These are phyloP conservation scores for Eucalyptus cloeziana DNA, from an alignment of 345 rosid genomes.

Conservation along the genomic window DNA sequence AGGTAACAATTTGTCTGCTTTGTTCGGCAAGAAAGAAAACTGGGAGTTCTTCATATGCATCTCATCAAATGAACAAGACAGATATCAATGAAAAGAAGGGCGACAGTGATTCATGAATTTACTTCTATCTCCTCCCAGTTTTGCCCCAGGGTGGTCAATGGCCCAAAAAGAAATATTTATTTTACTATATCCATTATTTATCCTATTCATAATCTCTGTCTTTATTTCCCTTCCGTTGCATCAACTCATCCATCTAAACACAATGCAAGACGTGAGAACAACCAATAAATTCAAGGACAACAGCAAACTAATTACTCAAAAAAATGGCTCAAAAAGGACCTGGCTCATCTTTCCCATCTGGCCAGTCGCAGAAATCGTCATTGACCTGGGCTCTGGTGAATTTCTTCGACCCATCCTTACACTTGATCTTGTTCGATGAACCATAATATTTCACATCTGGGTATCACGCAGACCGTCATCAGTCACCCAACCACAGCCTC, in stretches of 20 bases:
- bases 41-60: background rate
- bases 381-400: constrained; percentile 73
- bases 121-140: background rate
- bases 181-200: background rate
- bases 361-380: constrained; percentile 92
- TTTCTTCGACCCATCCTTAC: constrained; percentile 76
- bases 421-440: constrained; percentile 50
- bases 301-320: background rate
- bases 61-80: background rate
- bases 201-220: background rate
- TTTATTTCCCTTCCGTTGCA: background rate
- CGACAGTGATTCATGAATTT: background rate
- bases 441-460: constrained; percentile 70
- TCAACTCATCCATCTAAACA: background rate
- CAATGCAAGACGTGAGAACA: background rate
- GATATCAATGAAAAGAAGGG: background rate
- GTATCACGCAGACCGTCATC: background rate
- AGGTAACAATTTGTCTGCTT: background rate
- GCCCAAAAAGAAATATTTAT: background rate
- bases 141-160: background rate
- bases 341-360: constrained; percentile 89
- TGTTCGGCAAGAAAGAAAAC: background rate
- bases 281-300: no score
- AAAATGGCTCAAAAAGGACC: constrained; percentile 33
- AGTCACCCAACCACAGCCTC: background rate